phyloP scores from a whole-genome alignment of 371 early-diverging fungal species.

The Haplosporangium sp. region DNA sequence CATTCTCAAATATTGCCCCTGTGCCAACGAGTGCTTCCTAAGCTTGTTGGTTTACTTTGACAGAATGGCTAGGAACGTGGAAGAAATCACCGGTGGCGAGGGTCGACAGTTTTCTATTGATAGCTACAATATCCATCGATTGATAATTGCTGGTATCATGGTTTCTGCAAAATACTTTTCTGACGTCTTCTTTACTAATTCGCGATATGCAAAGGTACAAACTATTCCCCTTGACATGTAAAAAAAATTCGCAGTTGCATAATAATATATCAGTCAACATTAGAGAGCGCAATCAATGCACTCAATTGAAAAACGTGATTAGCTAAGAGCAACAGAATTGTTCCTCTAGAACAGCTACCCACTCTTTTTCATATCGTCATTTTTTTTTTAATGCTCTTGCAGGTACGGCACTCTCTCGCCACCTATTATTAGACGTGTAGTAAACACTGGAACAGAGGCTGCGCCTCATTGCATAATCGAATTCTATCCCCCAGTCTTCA shows the following conservation, averaged over 20 bases:
- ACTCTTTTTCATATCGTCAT: background rate
- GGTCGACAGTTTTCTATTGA: constrained; percentile 77
- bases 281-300: constrained; percentile 11
- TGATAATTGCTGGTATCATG: constrained; percentile 87
- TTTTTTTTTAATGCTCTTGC: background rate
- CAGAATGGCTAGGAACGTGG: constrained; percentile 66
- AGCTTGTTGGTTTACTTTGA: constrained; percentile 88
- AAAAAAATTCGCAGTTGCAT: constrained; percentile 1
- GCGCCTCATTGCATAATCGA: constrained; percentile 38
- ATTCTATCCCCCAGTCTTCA: constrained; percentile 44
- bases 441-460: constrained; percentile 36
- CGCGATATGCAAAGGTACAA: constrained; percentile 83
- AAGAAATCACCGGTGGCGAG: constrained; percentile 57
- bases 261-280: constrained; percentile 5
- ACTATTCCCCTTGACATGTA: background rate
- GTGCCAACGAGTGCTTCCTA: constrained; percentile 87
- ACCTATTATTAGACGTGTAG: constrained; percentile 39
- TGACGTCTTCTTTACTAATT: constrained; percentile 93
- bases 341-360: too few species aligned
- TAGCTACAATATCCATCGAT: constrained; percentile 90
- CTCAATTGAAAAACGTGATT: constrained; percentile 28
- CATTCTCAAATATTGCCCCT: constrained; percentile 93
- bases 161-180: constrained; percentile 87
- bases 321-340: constrained; percentile 30
- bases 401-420: constrained; percentile 44